Percentiles rank a stretch among this genome's conserved stretches.
Conservation (phyloP, 257 asterid genomes). For the Echites panduratus region DNA sequence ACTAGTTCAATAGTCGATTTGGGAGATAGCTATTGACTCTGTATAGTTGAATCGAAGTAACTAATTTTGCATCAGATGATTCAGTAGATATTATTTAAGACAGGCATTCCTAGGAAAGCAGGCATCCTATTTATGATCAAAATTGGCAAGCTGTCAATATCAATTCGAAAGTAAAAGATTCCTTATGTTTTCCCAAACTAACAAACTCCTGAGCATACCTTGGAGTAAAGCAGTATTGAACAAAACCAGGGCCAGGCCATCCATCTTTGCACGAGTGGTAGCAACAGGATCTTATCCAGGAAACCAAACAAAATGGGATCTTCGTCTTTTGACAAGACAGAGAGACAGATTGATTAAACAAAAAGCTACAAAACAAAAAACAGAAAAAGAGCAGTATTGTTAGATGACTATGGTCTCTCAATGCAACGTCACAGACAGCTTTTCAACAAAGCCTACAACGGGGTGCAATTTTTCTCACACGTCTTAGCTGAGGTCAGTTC, state of each 20-base stretch:
- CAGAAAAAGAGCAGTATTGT: background rate
- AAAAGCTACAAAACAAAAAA: constrained; percentile 1
- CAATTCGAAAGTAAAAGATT: background rate
- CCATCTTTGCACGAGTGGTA: background rate
- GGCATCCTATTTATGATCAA: background rate
- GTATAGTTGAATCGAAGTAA: background rate
- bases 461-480: constrained; percentile 5
- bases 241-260: background rate
- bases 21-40: background rate
- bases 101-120: background rate
- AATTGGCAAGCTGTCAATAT: background rate
- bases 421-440: background rate
- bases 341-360: constrained; percentile 1
- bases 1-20: background rate
- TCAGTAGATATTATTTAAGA: background rate
- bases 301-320: background rate
- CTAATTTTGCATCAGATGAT: background rate
- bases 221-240: background rate
- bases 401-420: background rate
- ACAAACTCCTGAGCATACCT: background rate
- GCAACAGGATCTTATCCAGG: background rate
- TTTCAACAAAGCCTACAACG: background rate
- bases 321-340: background rate
- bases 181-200: background rate
- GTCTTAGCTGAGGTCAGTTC: background rate